phyloP scores from a whole-genome alignment of 2,329 filamentous ascomycete genomes.

The Grosmannia penicillata region DNA sequence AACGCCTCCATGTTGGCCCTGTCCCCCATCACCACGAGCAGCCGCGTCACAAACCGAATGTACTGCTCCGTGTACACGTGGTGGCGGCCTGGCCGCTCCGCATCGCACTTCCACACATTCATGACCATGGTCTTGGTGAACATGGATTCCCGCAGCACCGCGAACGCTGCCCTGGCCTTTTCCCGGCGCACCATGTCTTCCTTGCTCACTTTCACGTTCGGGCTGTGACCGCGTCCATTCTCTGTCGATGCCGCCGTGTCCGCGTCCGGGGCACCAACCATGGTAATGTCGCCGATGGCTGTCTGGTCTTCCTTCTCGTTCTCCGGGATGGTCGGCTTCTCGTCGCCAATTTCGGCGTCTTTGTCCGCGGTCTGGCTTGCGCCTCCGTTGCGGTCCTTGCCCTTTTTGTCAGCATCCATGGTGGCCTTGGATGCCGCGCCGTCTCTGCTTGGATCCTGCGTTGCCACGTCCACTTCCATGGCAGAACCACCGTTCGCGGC shows the following conservation, averaged over 20 bases:
- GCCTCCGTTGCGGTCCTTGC: not conserved
- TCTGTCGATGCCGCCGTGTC: too few species aligned
- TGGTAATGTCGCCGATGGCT: too few species aligned
- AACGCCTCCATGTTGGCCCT: slow-evolving; percentile 63
- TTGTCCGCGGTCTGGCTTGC: not conserved
- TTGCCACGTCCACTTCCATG: too few species aligned
- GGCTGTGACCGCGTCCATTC: too few species aligned
- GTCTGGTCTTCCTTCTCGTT: not conserved
- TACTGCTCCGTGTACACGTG: slow-evolving; percentile 87
- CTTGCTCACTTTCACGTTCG: not conserved
- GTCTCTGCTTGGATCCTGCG: not conserved
- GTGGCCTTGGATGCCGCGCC: too few species aligned
- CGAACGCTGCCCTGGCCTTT: slow-evolving; percentile 65
- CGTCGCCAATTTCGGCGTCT: too few species aligned
- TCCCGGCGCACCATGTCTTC: slow-evolving; percentile 18
- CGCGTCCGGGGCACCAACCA: too few species aligned
- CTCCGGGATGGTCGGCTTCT: too few species aligned
- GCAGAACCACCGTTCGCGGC: too few species aligned
- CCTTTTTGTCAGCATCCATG: too few species aligned
- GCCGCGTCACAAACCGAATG: slow-evolving; percentile 62
- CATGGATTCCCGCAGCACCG: slow-evolving; percentile 56
- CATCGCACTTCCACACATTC: slow-evolving; percentile 89
- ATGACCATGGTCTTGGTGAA: slow-evolving; percentile 92
- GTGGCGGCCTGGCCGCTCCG: slow-evolving; percentile 68
- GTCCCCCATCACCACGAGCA: slow-evolving; percentile 63